Evolutionary conservation across 2,329 filamentous ascomycete genomes (phyloP).

Genomic region (Claviceps digitariae): DNA sequence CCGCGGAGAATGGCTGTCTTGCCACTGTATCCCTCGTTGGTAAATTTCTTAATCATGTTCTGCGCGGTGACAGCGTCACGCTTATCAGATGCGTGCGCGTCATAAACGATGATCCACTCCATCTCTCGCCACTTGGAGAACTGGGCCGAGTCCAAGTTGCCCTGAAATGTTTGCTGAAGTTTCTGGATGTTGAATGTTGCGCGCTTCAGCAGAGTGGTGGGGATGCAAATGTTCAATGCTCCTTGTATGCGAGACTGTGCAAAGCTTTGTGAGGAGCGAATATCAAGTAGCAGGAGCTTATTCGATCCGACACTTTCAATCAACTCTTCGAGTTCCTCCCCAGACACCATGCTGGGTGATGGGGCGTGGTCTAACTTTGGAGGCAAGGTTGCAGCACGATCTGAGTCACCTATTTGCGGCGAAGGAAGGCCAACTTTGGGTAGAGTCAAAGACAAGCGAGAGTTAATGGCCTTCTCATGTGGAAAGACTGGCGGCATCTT

Average conservation of each 20-base stretch:
- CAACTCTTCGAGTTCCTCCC: conserved; percentile 41
- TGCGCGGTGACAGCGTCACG: conserved; percentile 70
- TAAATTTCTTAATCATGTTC: conserved; percentile 90
- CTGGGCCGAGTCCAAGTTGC: conserved; percentile 50
- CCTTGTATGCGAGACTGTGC: conserved; percentile 58
- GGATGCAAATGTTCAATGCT: conserved; percentile 88
- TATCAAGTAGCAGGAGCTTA: conserved; percentile 60
- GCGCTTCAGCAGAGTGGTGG: conserved; percentile 82
- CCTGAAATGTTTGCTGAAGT: conserved; percentile 73
- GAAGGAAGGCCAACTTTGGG: conserved; percentile 29
- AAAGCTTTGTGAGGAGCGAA: conserved; percentile 77
- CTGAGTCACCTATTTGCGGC: conserved; percentile 11
- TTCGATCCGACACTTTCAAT: conserved; percentile 28
- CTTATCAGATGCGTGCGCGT: conserved; percentile 59
- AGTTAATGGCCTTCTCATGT: conserved; percentile 37
- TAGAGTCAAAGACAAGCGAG: conserved; percentile 39
- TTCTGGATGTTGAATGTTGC: conserved; percentile 84
- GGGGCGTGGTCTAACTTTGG: conserved; percentile 30
- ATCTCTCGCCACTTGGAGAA: conserved; percentile 67
- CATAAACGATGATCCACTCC: conserved; percentile 76
- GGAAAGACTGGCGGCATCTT: conserved; percentile 19
- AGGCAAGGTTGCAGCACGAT: conserved; percentile 39
- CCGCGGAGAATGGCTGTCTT: conserved; percentile 63
- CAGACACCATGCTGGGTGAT: conserved; percentile 37
- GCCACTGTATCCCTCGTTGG: conserved; percentile 67